Evolutionary conservation across 83 land plant species (phyloP), one percentile per base, ranked within the genome.

Genomic region (Picea abies): DNA sequence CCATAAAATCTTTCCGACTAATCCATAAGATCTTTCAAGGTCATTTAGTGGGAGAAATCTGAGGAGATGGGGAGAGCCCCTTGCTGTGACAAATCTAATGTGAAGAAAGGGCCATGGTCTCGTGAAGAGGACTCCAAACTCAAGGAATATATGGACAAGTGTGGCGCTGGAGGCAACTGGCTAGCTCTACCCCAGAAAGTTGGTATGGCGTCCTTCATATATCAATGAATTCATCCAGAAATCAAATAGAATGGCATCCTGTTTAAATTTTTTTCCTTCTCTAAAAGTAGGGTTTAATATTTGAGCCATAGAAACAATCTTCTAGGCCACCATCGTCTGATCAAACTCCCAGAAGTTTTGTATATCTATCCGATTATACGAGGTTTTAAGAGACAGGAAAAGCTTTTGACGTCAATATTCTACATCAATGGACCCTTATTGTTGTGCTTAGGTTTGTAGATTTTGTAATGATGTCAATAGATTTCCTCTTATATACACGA

Each of bases 141-240:
- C 65, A 84, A 79, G 76, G 85, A 81, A 2, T 84, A 65, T 52
- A 84, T 84, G 7, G 83, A 84, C 5, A 66, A 84, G 35, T 62
- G 80, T 80, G 85, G 85, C 22, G 80, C 85, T 79, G 85, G 85
- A 11, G 83, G 83, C 76, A 84, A 80, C 64, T 84, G 85, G 85
- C 80, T 84, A 56, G 82, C 85, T 6, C 83, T 84, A 12, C 85
- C 83, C 20, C 23, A 69, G 23, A 84, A 84, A 72, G 68, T 71
- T 70, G 85, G 85, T 84, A 69, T 78, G 83, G 32, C 0, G 19
- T 16, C 12, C 37, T 72, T 35, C 44, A 39, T 15, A 62, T 8
- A 47, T 47, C 52, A 44, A 44, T 44, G 49, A 44, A 44, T 44
- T 44, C 8, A 44, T 44, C 9, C 9, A 6, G 49, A 6, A 6